phyloP scores from a whole-genome alignment of 1,284 basidiomycete genomes.

The Ganoderma lingzhi region DNA sequence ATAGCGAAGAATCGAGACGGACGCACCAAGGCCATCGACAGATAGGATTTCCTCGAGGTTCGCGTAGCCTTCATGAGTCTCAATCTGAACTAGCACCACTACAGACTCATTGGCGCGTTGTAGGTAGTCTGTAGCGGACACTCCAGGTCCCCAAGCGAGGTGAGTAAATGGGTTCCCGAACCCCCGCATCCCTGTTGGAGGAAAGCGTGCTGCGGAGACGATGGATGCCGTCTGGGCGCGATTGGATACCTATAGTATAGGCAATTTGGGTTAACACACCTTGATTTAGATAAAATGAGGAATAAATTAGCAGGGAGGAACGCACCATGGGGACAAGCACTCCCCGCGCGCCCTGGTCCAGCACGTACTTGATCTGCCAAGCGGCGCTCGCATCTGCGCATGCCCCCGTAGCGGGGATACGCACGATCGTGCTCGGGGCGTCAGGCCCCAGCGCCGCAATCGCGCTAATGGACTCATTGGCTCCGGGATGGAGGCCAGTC shows the following conservation, averaged over 20 bases:
- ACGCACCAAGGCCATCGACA: slow-evolving; percentile 67
- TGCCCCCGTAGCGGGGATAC: slow-evolving; percentile 67
- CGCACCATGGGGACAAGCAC: slow-evolving; percentile 71
- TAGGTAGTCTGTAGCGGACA: slow-evolving; percentile 61
- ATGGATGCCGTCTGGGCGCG: slow-evolving; percentile 62
- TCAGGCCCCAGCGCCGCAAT: slow-evolving; percentile 52
- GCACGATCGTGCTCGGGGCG: slow-evolving; percentile 61
- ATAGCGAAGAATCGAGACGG: slow-evolving; percentile 25
- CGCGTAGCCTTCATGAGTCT: slow-evolving; percentile 65
- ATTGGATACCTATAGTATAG: slow-evolving; percentile 35
- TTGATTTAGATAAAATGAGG: background rate
- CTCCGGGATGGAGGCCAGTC: slow-evolving; percentile 59
- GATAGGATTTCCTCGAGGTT: slow-evolving; percentile 69
- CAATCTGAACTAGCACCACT: slow-evolving; percentile 74
- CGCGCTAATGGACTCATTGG: slow-evolving; percentile 60
- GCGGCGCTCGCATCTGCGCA: slow-evolving; percentile 53
- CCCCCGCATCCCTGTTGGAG: slow-evolving; percentile 63
- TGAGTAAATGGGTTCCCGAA: slow-evolving; percentile 71
- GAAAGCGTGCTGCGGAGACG: slow-evolving; percentile 63
- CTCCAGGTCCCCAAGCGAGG: slow-evolving; percentile 52
- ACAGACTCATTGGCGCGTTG: slow-evolving; percentile 62
- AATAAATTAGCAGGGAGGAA: background rate
- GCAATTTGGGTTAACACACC: background rate
- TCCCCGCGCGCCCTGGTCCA: slow-evolving; percentile 70
- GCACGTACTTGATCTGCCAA: slow-evolving; percentile 75